Evolutionary conservation across 1,284 basidiomycete species (phyloP), one percentile per base, ranked within the genome.

Genomic region (Wolfiporia cocos): DNA sequence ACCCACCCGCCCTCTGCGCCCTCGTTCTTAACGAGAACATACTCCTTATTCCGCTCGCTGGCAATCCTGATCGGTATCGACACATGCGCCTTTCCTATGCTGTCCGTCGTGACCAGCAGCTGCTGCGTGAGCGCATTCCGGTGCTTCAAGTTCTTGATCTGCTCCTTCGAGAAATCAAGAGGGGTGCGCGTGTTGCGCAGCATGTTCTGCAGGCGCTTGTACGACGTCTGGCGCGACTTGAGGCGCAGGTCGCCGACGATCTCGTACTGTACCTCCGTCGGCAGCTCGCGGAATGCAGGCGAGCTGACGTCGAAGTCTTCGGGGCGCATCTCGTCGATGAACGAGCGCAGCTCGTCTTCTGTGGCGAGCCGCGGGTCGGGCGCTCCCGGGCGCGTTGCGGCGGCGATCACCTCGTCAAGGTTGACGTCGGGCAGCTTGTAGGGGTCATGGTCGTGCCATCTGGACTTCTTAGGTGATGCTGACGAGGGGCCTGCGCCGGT

Each of bases 241-340:
- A 95, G 70, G 4, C 94, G 81, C 44, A 98, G 68, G 66, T 99
- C 96, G 44, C 95, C 95, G 22, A 99, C 86, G 51, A 99, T 93
- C 68, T 99, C 96, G 64, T 99, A 99, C 59, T 99, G 93, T 18
- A 96, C 81, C 63, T 98, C 94, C 0, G 91, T 92, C 0, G 96
- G 93, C 9, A 99, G 75, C 48, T 92, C 89, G 20, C 84, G 82
- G 59, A 99, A 99, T n/a, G 84, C 87, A 6, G 87, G 74, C 2
- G 90, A 91, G 14, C 80, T 74, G 42, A 93, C 74, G 57, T 97
- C 93, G 53, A 97, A 87, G 57, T 96, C 92, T 53, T 92, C 91
- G 0, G 92, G 92, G 3, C 83, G 78, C 76, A 96, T 90, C 36
- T 93, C 86, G 41, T 95, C 90, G 50, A 97, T 93, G 64, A 97